Percentiles rank a stretch among this genome's conserved stretches.
Evolutionary conservation across 2,329 filamentous ascomycete genomes (phyloP).

Genomic region (Fusarium albosuccineum): DNA sequence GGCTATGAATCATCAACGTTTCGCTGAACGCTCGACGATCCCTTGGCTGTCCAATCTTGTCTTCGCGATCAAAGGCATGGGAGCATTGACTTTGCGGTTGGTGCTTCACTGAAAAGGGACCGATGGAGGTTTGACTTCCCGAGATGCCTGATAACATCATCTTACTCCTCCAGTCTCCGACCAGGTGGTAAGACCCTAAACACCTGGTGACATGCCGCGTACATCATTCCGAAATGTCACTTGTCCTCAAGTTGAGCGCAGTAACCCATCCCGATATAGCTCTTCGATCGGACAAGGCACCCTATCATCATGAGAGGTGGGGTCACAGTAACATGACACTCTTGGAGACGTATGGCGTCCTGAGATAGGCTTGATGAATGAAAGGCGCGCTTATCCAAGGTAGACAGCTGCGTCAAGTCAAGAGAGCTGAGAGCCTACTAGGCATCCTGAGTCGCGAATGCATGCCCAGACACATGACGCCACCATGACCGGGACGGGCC

Average conservation of each 20-base stretch:
- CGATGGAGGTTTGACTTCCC: constrained; percentile 3
- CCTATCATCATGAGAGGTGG: constrained; percentile 10
- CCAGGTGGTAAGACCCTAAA: constrained; percentile 26
- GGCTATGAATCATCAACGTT: constrained; percentile 11
- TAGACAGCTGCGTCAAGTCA: background rate
- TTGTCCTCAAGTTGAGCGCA: constrained; percentile 22
- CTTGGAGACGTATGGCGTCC: background rate
- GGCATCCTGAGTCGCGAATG: constrained; percentile 24
- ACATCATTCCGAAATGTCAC: constrained; percentile 25
- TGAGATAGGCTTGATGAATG: background rate
- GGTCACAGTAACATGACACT: constrained; percentile 20
- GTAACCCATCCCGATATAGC: constrained; percentile 23
- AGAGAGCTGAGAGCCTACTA: constrained; percentile 1
- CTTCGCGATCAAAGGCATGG: background rate
- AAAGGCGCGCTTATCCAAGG: constrained; percentile 32
- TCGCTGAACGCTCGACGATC: constrained; percentile 16
- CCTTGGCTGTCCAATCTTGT: constrained; percentile 30
- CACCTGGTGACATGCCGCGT: constrained; percentile 32
- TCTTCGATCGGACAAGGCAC: constrained; percentile 13
- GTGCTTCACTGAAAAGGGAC: background rate
- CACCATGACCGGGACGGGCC: constrained; percentile 23
- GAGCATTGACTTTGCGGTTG: constrained; percentile 8
- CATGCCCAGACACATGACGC: constrained; percentile 38
- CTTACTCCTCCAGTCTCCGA: constrained; percentile 9
- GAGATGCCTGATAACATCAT: constrained; percentile 34